Percentiles rank a stretch among this genome's conserved stretches.
These are phyloP conservation scores for Aspergillus biplanus DNA, from an alignment of 495 filamentous ascomycete genomes.

Conservation along the genomic window DNA sequence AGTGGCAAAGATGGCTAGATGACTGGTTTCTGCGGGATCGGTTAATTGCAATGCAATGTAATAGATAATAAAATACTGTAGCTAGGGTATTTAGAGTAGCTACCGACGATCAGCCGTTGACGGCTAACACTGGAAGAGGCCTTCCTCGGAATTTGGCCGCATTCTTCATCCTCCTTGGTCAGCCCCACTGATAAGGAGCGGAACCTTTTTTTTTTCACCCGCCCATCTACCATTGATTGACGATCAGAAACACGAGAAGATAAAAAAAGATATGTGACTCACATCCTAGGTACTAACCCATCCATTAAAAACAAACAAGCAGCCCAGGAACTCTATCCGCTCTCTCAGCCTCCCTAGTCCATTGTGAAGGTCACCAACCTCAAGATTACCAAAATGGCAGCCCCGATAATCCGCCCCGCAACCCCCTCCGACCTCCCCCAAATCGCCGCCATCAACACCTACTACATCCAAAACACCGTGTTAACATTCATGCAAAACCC, in stretches of 20 bases:
- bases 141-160: too few relatives aligned
- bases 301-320: background rate
- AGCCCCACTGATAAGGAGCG: background rate
- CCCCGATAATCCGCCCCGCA: conserved; percentile 21
- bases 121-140: too few relatives aligned
- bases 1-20: too few relatives aligned
- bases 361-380: background rate
- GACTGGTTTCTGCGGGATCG: too few relatives aligned
- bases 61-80: too few relatives aligned
- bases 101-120: too few relatives aligned
- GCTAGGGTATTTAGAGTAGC: too few relatives aligned
- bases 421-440: conserved; percentile 29
- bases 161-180: background rate
- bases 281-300: background rate
- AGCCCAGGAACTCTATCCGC: background rate
- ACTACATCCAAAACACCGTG: conserved; percentile 35
- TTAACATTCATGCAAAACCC: conserved; percentile 31
- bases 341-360: background rate
- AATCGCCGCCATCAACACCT: conserved; percentile 33
- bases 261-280: background rate
- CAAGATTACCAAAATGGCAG: background rate
- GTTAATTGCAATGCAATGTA: too few relatives aligned
- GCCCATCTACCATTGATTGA: background rate
- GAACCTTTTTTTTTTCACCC: background rate
- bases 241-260: too few relatives aligned